phyloP scores from a whole-genome alignment of 495 filamentous ascomycete species.

The Ramalina peruviana region DNA sequence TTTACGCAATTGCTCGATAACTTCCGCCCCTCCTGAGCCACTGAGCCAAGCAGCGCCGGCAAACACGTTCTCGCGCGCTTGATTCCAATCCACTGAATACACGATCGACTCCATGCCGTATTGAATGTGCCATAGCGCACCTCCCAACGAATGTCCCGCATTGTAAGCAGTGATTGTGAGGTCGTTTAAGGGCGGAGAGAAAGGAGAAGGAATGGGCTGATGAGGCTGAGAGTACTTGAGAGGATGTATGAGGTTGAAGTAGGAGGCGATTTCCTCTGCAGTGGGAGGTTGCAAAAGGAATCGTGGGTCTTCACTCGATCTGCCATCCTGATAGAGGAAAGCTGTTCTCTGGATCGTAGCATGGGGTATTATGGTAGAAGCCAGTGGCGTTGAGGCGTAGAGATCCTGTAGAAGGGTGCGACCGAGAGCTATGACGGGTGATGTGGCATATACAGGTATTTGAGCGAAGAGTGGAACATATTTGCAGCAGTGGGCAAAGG shows the following conservation, averaged over 20 bases:
- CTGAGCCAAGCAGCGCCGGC: conserved; percentile 89
- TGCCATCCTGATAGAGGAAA: conserved; percentile 26
- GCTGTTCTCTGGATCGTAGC: conserved; percentile 53
- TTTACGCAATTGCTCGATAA: conserved; percentile 83
- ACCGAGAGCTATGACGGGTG: conserved; percentile 82
- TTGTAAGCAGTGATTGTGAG: conserved; percentile 94
- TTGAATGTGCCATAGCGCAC: conserved; percentile 98
- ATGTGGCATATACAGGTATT: conserved; percentile 93
- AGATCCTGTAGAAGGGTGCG: conserved; percentile 84
- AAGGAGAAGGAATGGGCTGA: conserved; percentile 70
- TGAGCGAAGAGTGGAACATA: conserved; percentile 81
- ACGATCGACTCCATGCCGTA: conserved; percentile 95
- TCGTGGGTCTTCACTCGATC: conserved; percentile 23
- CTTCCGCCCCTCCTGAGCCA: conserved; percentile 69
- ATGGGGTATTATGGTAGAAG: conserved; percentile 61
- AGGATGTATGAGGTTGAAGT: conserved; percentile 84
- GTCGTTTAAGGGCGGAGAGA: conserved; percentile 78
- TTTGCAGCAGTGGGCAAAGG: conserved; percentile 94
- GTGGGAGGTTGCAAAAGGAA: conserved; percentile 73
- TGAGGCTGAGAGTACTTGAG: conserved; percentile 96
- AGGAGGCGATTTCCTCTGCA: conserved; percentile 73
- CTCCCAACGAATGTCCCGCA: conserved; percentile 88
- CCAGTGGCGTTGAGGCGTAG: conserved; percentile 78
- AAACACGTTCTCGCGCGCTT: conserved; percentile 82
- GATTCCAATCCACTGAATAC: conserved; percentile 96